Base-by-base conservation (phyloP, 306 rosid species). In the Gynostemma pentaphyllum region DNA sequence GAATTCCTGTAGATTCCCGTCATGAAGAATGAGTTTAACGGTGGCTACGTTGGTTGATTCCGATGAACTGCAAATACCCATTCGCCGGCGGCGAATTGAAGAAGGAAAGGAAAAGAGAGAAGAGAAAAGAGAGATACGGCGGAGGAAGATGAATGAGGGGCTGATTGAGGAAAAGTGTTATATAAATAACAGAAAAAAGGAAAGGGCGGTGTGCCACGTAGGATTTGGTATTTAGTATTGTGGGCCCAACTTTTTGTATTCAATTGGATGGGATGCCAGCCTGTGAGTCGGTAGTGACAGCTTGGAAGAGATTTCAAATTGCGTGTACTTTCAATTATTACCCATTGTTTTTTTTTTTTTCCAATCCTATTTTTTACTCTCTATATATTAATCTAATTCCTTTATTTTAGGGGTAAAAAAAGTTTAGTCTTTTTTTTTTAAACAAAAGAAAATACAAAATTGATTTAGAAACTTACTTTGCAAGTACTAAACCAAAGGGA, bases 21-120 rank as follows among this genome's bases (percentile, higher is more conserved):
- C 94, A 1, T 81, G 88, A 4, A 82, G 70, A 22, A 94, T 71
- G 7, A 94, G 79, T 55, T 86, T 94, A 1, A 85, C 97, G 26
- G 99, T 86, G 27, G 89, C 88, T 15, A 86, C 81, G 21, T 57
- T 68, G 4, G 78, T 69, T 21, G 97, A 79, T 57, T 77, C 80
- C 56, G 89, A 72, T 23, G 97, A 81, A 42, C 70, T 81, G 77
- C 99, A 94, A 40, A 82, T 94, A 1, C 99, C 99, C 99, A 94
- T 94, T 44, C 9, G 1, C 53, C 23, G 23, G 23, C 6, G 55
- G 29, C 19, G 27, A 16, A 14, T 5, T 2, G 34, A n/a, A 14
- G n/a, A n/a, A n/a, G n/a, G n/a, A n/a, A n/a, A n/a, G n/a, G n/a
- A n/a, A n/a, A n/a, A n/a, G n/a, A n/a, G n/a, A n/a, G n/a, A n/a